Evolutionary conservation across 106 monocot species (phyloP).

Genomic region (Posidonia australis): DNA sequence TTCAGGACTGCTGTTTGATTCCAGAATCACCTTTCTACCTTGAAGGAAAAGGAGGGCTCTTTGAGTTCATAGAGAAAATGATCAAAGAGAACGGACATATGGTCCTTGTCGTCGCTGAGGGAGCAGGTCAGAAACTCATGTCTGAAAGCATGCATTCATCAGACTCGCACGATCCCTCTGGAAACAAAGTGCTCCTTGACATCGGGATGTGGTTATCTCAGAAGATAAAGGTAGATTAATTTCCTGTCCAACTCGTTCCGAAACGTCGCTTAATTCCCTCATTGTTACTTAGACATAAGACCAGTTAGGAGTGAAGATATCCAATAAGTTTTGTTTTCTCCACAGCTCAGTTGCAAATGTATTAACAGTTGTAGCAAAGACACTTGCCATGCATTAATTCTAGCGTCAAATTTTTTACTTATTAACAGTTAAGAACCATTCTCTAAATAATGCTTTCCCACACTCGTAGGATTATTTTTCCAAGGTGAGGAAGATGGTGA

Average conservation of each 20-base stretch:
- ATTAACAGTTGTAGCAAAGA: too few species aligned
- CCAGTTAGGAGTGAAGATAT: too few species aligned
- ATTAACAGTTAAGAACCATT: too few species aligned
- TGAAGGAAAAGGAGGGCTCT: conserved; percentile 13
- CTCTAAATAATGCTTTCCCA: too few species aligned
- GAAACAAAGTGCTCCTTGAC: conserved; percentile 74
- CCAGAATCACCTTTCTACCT: conserved; percentile 19
- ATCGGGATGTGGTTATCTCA: conserved; percentile 81
- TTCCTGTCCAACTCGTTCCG: neutral
- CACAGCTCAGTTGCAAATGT: too few species aligned
- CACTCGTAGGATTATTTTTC: conserved; percentile 6
- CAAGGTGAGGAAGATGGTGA: conserved; percentile 7
- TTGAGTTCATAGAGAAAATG: conserved; percentile 19
- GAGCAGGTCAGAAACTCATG: conserved; percentile 37
- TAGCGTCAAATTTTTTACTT: too few species aligned
- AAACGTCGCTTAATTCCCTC: too few species aligned
- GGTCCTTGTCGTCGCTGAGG: conserved; percentile 87
- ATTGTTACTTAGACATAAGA: too few species aligned
- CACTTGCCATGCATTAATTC: too few species aligned
- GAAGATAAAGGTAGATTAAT: conserved; percentile 57
- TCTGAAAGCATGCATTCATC: conserved; percentile 18
- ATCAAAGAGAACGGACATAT: conserved; percentile 40
- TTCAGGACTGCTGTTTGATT: conserved; percentile 26
- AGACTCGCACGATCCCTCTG: conserved; percentile 59
- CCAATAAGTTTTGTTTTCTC: too few species aligned